phyloP scores from a whole-genome alignment of 176 grass and related monocot genomes.

The Zoysia pacifica region DNA sequence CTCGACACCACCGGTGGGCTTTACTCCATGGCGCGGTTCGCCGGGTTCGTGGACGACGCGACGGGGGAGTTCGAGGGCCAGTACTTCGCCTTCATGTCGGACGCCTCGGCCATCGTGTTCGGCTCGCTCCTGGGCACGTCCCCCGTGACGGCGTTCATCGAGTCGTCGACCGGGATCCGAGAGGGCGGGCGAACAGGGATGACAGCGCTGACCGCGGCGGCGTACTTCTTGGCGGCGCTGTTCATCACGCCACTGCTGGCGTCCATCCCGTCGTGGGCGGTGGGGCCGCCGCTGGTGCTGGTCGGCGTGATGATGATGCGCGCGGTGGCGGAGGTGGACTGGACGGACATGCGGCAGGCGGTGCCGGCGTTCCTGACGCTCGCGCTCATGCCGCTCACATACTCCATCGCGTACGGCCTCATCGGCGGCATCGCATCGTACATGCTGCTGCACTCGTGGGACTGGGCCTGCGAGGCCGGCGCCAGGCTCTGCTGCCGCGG shows the following conservation, averaged over 20 bases:
- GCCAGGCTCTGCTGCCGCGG: conserved; percentile 9
- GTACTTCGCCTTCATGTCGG: conserved; percentile 92
- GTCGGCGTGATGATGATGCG: conserved; percentile 91
- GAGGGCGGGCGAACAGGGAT: conserved; percentile 75
- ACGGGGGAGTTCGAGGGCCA: conserved; percentile 79
- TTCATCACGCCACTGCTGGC: conserved; percentile 81
- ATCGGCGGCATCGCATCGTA: conserved; percentile 72
- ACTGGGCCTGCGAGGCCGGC: conserved; percentile 45
- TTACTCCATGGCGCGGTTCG: conserved; percentile 84
- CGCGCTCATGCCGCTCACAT: conserved; percentile 75
- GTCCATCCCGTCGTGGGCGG: conserved; percentile 82
- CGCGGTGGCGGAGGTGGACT: conserved; percentile 77
- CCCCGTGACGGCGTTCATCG: conserved; percentile 69
- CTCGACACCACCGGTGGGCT: conserved; percentile 79
- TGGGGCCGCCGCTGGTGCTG: conserved; percentile 74
- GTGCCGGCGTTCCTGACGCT: conserved; percentile 85
- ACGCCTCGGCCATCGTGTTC: conserved; percentile 72
- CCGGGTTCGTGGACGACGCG: conserved; percentile 69
- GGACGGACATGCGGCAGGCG: conserved; percentile 75
- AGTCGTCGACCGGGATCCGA: conserved; percentile 80
- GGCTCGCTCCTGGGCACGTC: conserved; percentile 79
- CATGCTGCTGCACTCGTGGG: conserved; percentile 67
- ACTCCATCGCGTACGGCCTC: conserved; percentile 88
- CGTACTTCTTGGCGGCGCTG: conserved; percentile 58
- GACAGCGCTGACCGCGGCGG: conserved; percentile 62